Evolutionary conservation across 352 stramenopile genomes (phyloP).

Genomic region (Phytophthora foliorum): DNA sequence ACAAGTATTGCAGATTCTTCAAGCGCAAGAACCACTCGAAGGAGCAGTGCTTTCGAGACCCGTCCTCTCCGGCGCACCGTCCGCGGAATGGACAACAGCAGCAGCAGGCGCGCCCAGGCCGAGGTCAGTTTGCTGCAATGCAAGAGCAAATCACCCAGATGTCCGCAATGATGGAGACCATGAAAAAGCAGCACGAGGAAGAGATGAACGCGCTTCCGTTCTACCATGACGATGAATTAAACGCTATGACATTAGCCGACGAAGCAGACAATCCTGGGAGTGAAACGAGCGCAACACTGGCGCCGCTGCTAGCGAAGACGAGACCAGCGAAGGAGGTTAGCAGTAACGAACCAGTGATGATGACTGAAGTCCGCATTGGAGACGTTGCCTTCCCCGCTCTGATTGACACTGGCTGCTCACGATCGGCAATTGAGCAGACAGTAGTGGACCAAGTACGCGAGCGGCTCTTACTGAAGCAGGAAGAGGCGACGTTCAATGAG

Average conservation of each 20-base stretch:
- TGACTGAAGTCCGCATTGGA: conserved; percentile 2
- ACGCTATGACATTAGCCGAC: neutral
- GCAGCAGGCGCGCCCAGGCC: neutral
- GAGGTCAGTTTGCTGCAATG: conserved; percentile 4
- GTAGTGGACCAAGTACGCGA: conserved; percentile 1
- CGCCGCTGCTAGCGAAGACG: neutral
- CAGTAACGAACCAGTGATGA: neutral
- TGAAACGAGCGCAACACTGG: neutral
- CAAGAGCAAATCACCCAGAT: conserved; percentile 11
- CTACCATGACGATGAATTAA: conserved; percentile 2
- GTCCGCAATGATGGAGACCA: conserved; percentile 17
- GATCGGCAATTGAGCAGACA: conserved; percentile 1
- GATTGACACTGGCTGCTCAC: conserved; percentile 6
- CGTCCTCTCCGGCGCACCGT: neutral
- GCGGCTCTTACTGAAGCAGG: neutral
- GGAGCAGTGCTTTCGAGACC: neutral
- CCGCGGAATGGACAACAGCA: conserved; percentile 2
- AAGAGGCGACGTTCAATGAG: conserved; percentile 4
- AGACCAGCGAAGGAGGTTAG: neutral
- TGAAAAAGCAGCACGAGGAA: conserved; percentile 7
- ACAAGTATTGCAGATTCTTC: neutral
- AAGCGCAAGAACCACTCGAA: neutral
- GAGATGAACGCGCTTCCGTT: conserved; percentile 9
- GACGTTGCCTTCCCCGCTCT: neutral
- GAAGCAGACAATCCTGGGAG: neutral